Evolutionary conservation across 2,329 filamentous ascomycete species (phyloP).

Genomic region (Penicillium sp.): DNA sequence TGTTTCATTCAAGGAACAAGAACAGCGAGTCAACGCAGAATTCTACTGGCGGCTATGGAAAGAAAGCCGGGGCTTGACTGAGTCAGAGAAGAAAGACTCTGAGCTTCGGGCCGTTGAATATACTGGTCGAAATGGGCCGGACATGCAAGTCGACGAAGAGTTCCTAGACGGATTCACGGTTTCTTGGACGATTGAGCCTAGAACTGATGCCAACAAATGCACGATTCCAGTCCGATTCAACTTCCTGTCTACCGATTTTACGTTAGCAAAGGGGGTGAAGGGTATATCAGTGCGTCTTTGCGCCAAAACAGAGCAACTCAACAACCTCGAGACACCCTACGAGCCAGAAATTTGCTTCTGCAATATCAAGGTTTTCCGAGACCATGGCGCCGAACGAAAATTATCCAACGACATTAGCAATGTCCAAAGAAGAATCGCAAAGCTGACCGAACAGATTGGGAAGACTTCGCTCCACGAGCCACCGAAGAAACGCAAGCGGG

Average conservation of each 20-base stretch:
- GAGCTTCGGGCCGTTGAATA: conserved; percentile 7
- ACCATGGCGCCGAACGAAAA: conserved; percentile 88
- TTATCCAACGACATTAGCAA: conserved; percentile 11
- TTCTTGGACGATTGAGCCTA: conserved; percentile 12
- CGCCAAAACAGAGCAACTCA: conserved; percentile 71
- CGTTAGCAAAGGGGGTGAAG: conserved; percentile 93
- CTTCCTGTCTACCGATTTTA: conserved; percentile 94
- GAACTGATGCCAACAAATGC: conserved; percentile 64
- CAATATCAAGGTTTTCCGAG: conserved; percentile 91
- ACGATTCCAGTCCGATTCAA: conserved; percentile 88
- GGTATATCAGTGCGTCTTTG: conserved; percentile 88
- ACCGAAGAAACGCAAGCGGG: neutral
- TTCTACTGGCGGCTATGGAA: conserved; percentile 88
- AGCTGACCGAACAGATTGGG: conserved; percentile 8
- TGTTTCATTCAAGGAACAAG: conserved; percentile 89
- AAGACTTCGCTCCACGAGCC: neutral
- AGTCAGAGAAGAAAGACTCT: conserved; percentile 61
- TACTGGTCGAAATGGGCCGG: neutral
- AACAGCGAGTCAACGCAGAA: conserved; percentile 77
- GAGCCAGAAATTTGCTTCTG: conserved; percentile 69
- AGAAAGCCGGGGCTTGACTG: conserved; percentile 69
- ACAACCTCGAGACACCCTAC: conserved; percentile 47
- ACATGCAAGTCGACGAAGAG: conserved; percentile 7
- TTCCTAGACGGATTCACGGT: conserved; percentile 19
- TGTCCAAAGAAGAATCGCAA: conserved; percentile 4